phyloP scores from a whole-genome alignment of 2,329 filamentous ascomycete species.

The Bipolaris cookei region DNA sequence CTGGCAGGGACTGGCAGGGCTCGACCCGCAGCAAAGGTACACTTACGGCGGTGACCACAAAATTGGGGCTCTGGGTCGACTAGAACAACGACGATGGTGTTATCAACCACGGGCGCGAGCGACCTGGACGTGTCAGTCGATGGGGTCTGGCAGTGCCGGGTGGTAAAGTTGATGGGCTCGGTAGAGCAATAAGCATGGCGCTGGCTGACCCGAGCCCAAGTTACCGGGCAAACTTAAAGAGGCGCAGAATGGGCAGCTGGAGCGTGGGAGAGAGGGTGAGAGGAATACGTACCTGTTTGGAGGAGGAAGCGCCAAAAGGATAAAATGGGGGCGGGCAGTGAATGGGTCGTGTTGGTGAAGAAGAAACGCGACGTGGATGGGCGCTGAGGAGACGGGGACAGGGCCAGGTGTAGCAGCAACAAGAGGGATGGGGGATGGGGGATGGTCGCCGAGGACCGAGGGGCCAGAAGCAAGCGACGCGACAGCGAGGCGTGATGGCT shows the following conservation, averaged over 20 bases:
- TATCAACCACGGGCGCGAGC: constrained; percentile 22
- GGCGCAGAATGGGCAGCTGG: constrained; percentile 2
- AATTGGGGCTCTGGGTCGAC: constrained; percentile 4
- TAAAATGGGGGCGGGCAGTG: not conserved
- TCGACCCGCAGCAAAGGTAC: constrained; percentile 21
- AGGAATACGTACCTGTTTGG: constrained; percentile 17
- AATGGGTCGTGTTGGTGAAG: not conserved
- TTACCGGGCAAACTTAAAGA: constrained; percentile 19
- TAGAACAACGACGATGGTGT: constrained; percentile 15
- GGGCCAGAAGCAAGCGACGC: not conserved
- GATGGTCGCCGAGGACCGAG: not conserved
- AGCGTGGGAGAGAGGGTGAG: not conserved
- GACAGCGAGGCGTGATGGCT: not conserved
- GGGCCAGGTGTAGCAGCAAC: constrained; percentile 5
- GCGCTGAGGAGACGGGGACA: not conserved
- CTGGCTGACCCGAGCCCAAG: constrained; percentile 22
- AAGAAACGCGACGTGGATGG: not conserved
- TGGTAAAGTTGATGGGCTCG: constrained; percentile 15
- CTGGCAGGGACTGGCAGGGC: constrained; percentile 11
- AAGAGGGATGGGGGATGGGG: constrained; percentile 1
- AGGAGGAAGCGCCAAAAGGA: not conserved
- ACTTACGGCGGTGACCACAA: constrained; percentile 17
- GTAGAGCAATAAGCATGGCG: constrained; percentile 18
- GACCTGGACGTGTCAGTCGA: constrained; percentile 20
- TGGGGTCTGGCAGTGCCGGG: constrained; percentile 8